phyloP scores from a whole-genome alignment of 2,329 filamentous ascomycete species.

The Clarireedia paspali region DNA sequence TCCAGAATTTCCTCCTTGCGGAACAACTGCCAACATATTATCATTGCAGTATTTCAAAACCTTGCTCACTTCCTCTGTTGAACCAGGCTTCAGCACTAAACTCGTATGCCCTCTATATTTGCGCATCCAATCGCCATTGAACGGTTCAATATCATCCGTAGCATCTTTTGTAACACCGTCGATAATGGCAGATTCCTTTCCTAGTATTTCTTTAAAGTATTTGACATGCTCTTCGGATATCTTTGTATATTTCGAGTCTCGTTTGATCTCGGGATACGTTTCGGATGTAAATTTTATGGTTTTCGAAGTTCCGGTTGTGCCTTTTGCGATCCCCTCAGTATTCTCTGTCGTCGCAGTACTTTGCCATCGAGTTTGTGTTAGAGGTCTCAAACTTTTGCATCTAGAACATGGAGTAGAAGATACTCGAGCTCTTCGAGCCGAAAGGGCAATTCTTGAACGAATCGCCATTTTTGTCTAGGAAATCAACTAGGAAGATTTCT shows the following conservation, averaged over 20 bases:
- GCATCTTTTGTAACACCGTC: conserved; percentile 73
- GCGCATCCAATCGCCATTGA: conserved; percentile 98
- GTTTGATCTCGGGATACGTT: conserved; percentile 74
- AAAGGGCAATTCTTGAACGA: conserved; percentile 21
- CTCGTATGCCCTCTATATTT: conserved; percentile 91
- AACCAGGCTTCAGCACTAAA: conserved; percentile 78
- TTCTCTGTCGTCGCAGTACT: conserved; percentile 27
- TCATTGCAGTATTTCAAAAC: conserved; percentile 94
- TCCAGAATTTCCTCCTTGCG: conserved; percentile 94
- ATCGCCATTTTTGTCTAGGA: conserved; percentile 19
- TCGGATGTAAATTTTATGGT: conserved; percentile 73
- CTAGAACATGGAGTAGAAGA: conserved; percentile 5
- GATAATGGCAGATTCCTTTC: conserved; percentile 69
- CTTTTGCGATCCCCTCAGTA: conserved; percentile 22
- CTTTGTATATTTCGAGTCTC: conserved; percentile 66
- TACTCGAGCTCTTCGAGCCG: conserved; percentile 22
- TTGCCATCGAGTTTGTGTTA: conserved; percentile 23
- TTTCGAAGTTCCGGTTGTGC: conserved; percentile 29
- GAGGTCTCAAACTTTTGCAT: conserved; percentile 15
- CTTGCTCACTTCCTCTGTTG: conserved; percentile 81
- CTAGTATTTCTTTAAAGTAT: conserved; percentile 75
- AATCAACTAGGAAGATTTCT: conserved; percentile 6
- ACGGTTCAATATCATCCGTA: conserved; percentile 75
- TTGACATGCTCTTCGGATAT: conserved; percentile 73
- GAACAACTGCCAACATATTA: conserved; percentile 84